phyloP scores from a whole-genome alignment of 2,329 filamentous ascomycete genomes.

The Pseudogymnoascus sp. region DNA sequence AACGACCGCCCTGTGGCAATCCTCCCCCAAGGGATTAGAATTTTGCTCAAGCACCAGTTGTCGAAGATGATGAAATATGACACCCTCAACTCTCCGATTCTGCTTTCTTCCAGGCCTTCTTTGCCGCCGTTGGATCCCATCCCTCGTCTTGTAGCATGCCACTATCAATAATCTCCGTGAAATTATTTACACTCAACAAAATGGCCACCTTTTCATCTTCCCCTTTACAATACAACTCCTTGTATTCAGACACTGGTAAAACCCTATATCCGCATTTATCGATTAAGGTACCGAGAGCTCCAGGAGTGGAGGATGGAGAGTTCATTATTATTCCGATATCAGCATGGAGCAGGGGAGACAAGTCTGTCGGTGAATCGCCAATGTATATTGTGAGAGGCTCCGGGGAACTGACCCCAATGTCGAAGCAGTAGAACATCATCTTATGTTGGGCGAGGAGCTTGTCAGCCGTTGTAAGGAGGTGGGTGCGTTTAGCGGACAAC shows the following conservation, averaged over 20 bases:
- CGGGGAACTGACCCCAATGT: neutral
- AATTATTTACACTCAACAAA: constrained; percentile 21
- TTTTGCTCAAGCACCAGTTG: neutral
- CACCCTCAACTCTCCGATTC: neutral
- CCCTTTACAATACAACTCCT: constrained; percentile 17
- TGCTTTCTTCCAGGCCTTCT: neutral
- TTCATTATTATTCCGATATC: constrained; percentile 24
- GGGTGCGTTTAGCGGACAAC: constrained; percentile 13
- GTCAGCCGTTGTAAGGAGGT: constrained; percentile 21
- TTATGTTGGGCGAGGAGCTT: constrained; percentile 23
- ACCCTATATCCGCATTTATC: constrained; percentile 20
- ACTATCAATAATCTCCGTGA: constrained; percentile 22
- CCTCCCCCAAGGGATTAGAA: neutral
- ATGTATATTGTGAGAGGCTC: constrained; percentile 22
- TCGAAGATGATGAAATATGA: neutral
- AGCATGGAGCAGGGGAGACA: constrained; percentile 26
- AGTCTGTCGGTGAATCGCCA: constrained; percentile 29
- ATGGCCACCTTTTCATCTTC: constrained; percentile 14
- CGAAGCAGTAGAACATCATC: constrained; percentile 14
- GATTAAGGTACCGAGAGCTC: constrained; percentile 8
- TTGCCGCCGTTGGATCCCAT: neutral
- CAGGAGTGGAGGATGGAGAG: neutral
- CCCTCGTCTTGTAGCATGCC: neutral
- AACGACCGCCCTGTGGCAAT: neutral
- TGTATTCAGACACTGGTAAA: constrained; percentile 19